Base-by-base conservation (phyloP, 192 early-diverging fungal species). In the Rhizophlyctis rosea region DNA sequence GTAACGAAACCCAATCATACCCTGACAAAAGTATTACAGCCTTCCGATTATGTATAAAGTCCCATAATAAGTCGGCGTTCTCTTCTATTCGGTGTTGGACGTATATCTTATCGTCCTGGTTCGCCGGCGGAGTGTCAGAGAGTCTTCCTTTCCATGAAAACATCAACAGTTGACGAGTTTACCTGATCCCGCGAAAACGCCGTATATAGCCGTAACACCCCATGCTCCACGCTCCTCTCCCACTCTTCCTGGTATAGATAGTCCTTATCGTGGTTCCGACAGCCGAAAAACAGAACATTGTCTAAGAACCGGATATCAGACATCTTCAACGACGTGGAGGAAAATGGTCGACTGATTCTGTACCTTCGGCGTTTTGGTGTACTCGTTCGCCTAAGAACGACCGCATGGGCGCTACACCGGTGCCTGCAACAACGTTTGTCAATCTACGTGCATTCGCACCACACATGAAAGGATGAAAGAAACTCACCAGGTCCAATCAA, bases 331-430 rank as follows among this genome's bases (percentile, higher is more conserved):
- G n/a, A n/a, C n/a, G n/a, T n/a, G n/a, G n/a, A n/a, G n/a, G n/a
- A n/a, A n/a, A n/a, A n/a, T n/a, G n/a, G n/a, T n/a, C n/a, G n/a
- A n/a, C n/a, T n/a, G n/a, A n/a, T n/a, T n/a, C 56, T 36, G 50
- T 60, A 71, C 80, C 66, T 25, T 65, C 65, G 4, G 82, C 73
- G 28, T 72, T 76, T 32, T 73, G 49, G 3, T 50, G 33, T 14
- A 81, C 54, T 0, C 93, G 78, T 9, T 80, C 69, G 44, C 86
- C 72, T 16, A 93, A 57, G 47, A 95, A 84, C 28, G 91, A 73
- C 62, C 93, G 80, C 82, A 99, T 94, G 0, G 95, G 90, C 7
- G 96, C 94, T 24, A 99, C 80, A 21, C 95, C 95, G 0, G 95
- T 98, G 49, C 75, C 75, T 48, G 91, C 91, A 0, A 91, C 96